These are phyloP conservation scores for Sphaerobolus stellatus DNA, from an alignment of 1,284 basidiomycete genomes.

Conservation along the genomic window DNA sequence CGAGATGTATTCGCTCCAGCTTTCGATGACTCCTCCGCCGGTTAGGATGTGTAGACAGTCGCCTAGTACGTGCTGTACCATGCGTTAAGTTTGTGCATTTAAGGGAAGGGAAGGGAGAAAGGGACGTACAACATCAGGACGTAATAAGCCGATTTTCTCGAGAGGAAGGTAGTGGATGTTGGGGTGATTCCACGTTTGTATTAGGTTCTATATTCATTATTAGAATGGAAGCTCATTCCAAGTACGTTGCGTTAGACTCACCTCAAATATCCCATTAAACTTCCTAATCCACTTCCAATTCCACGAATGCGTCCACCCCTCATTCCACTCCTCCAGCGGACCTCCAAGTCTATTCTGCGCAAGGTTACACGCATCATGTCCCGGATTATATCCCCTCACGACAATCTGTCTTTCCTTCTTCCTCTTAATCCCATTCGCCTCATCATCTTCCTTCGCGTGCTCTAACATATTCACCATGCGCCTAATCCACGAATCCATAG, in stretches of 20 bases:
- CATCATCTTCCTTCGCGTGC: constrained; percentile 20
- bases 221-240: constrained; percentile 7
- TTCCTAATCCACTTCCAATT: constrained; percentile 62
- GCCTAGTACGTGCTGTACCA: constrained; percentile 49
- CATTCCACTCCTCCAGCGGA: constrained; percentile 31
- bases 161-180: constrained; percentile 59
- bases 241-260: constrained; percentile 25
- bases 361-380: constrained; percentile 61
- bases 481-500: constrained; percentile 53
- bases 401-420: constrained; percentile 45
- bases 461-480: constrained; percentile 45
- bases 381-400: constrained; percentile 60
- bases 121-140: constrained; percentile 58
- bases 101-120: neutral
- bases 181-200: constrained; percentile 44
- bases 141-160: constrained; percentile 55
- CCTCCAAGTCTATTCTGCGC: constrained; percentile 38
- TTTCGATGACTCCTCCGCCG: constrained; percentile 63
- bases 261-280: constrained; percentile 58
- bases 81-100: neutral
- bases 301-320: constrained; percentile 49
- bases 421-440: constrained; percentile 17
- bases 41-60: constrained; percentile 67
- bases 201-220: constrained; percentile 34
- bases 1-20: constrained; percentile 71